Base-by-base conservation (phyloP, 805 yeast species). In the Candida namnaoensis region DNA sequence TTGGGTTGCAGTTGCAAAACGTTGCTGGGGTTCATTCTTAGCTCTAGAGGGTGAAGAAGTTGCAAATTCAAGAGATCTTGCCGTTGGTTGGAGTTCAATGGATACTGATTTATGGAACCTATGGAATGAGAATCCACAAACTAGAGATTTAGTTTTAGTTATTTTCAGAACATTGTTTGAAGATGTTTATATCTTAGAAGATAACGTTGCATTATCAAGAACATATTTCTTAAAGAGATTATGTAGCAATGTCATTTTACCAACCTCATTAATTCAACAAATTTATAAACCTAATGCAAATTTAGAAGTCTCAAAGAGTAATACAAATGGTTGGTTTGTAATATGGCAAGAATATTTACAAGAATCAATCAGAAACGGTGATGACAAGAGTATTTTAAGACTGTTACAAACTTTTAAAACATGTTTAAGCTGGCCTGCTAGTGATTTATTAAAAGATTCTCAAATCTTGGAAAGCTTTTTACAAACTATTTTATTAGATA, bases 1-100 rank as follows among this genome's bases (percentile, higher is more conserved):
- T 25, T 90, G 98, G 97, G 96, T 86, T 1, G 82, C 85, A 35
- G 68, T 93, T 7, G 95, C 96, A 10, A 93, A 93, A 56, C 72
- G 95, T 43, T 72, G 80, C 28, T 93, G 99, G 99, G 96, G 97
- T 14, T 68, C 76, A 34, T 78, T 74, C 45, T 61, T 84, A n/a
- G 69, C 61, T 10, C 42, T 47, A 3, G 54, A 51, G 32, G 64
- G 58, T 19, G 48, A 48, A n/a, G 56, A 49, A 11, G 54, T 52
- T 42, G 52, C 64, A 3, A 62, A 64, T 5, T 80, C 69, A n/a
- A 68, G 71, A 41, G 80, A 78, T 41, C 62, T 73, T 30, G 48
- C 65, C 10, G 77, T 74, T 45, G 84, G 95, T 19, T 93, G 99
- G 99, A 68, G 70, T 1, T 74, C 82, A 15, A 88, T 93, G 96